Evolutionary conservation across 2,329 filamentous ascomycete genomes (phyloP), one percentile per base, ranked within the genome.

Genomic region (Penicillium digitatum): DNA sequence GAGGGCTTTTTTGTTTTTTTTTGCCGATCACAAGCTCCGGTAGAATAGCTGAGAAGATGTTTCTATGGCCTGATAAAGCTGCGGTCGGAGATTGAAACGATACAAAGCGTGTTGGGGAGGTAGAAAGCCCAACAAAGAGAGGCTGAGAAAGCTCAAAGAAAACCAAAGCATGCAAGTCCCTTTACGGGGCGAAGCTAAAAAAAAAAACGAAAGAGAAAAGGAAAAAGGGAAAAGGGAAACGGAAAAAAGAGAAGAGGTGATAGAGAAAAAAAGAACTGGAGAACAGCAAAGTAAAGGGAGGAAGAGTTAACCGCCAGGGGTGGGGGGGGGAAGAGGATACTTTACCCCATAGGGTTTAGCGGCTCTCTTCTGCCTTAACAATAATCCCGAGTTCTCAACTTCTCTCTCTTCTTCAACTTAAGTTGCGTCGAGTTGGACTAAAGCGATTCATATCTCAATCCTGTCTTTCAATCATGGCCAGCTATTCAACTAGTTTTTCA

Each of bases 181-280:
- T 58, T 55, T 48, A 56, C 31, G 52, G 58, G 60, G 61, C n/a
- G n/a, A n/a, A n/a, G n/a, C n/a, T n/a, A 12, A 61, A 61, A 63
- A 63, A 54, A 53, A 60, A 62, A 60, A 65, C 58, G 63, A 61
- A 58, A 64, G 58, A 56, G 57, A 58, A 55, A 57, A 64, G 58
- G 58, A 58, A 63, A 57, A 53, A 53, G 58, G 55, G 62, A 62
- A 64, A 57, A 52, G 52, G 57, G 39, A 49, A 60, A 59, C 48
- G 52, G 57, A 62, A 62, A 46, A 47, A 52, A 40, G 31, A 46
- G 27, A 42, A 42, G 44, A 53, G 49, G 51, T 24, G 51, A 53
- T 48, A 60, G 60, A 58, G 62, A 53, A 53, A 53, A 51, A 54
- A 49, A 43, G 37, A 54, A 54, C 35, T 53, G 38, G 48, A 51